Conservation (phyloP, 805 yeast species). For the Tanozyma kutaoensis region DNA sequence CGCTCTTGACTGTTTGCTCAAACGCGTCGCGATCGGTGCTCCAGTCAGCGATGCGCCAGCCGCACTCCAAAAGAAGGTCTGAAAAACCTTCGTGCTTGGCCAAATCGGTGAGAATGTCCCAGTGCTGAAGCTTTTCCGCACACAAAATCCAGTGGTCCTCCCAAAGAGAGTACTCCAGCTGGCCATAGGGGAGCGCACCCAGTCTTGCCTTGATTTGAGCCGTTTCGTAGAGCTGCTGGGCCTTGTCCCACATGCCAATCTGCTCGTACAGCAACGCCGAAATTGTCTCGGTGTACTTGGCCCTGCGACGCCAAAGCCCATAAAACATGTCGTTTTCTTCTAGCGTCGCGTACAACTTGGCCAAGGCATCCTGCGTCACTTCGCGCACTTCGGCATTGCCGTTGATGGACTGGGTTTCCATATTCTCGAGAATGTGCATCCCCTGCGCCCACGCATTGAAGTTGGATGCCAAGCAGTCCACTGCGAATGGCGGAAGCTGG, state of each 20-base stretch:
- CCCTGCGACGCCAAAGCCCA: conserved; percentile 95
- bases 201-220: conserved; percentile 96
- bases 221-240: conserved; percentile 84
- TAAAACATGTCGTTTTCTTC: conserved; percentile 96
- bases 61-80: conserved; percentile 90
- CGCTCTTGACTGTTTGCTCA: conserved; percentile 87
- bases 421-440: conserved; percentile 68
- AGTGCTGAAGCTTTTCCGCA: conserved; percentile 93
- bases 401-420: conserved; percentile 39
- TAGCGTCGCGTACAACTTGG: conserved; percentile 76
- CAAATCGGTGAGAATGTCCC: conserved; percentile 93
- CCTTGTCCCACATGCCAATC: conserved; percentile 88
- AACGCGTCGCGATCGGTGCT: conserved; percentile 86
- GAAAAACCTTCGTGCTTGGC: conserved; percentile 98
- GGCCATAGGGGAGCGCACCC: conserved; percentile 91
- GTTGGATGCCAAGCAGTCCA: conserved; percentile 76
- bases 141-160: conserved; percentile 98
- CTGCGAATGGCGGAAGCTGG: conserved; percentile 87
- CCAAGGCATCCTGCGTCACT: conserved; percentile 78
- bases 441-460: conserved; percentile 90
- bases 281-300: conserved; percentile 86
- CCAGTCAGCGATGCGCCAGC: conserved; percentile 99
- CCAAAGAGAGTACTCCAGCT: conserved; percentile 91
- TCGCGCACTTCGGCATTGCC: conserved; percentile 71
- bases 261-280: conserved; percentile 92